Base-by-base conservation (phyloP, 305 asterid species). In the Fraxinus angustifolia region DNA sequence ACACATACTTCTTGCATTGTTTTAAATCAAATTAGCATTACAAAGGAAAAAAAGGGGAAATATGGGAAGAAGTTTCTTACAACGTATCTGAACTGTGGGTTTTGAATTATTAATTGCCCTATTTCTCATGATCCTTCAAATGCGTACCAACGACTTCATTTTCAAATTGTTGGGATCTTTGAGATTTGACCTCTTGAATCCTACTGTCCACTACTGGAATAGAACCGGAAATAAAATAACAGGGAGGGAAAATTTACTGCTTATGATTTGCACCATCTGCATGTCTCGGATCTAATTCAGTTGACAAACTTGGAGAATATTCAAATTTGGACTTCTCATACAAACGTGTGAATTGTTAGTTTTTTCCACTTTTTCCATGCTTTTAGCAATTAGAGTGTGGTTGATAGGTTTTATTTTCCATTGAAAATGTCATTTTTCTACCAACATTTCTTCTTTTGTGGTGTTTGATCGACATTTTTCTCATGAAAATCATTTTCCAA, bases 301-400 rank as follows among this genome's bases (percentile, higher is more conserved):
- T 48, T n/a, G 36, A 68, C 35, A 28, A 35, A 21, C 53, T 31
- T 56, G 65, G 21, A 38, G 62, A 42, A 79, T 78, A 35, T 73
- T 56, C 38, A 70, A 53, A 75, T 70, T 72, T 72, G 28, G 40
- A 75, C 81, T 33, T 78, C 84, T 80, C 17, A 28, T 81, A 19
- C 14, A 31, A 35, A 26, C 48, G 17, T 34, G 30, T 34, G 78
- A 31, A 12, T 60, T 58, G 17, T 28, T 8, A 30, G 72, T 28
- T 21, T 31, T 42, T 78, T 23, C 33, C 30, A 26, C 17, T 45
- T 67, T 84, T 31, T 40, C 30, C 67, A n/a, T 26, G 33, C 40
- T 65, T 68, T 73, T 62, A n/a, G 31, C 30, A 45, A n/a, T 42
- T 68, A 65, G 31, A 42, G 7, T 16, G 60, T 48, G 60, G 60